A percentile compares a stretch with the other conserved stretches of the same genome.
phyloP scores from a whole-genome alignment of 768 basidiomycete genomes.

The Leccinellum luteum region DNA sequence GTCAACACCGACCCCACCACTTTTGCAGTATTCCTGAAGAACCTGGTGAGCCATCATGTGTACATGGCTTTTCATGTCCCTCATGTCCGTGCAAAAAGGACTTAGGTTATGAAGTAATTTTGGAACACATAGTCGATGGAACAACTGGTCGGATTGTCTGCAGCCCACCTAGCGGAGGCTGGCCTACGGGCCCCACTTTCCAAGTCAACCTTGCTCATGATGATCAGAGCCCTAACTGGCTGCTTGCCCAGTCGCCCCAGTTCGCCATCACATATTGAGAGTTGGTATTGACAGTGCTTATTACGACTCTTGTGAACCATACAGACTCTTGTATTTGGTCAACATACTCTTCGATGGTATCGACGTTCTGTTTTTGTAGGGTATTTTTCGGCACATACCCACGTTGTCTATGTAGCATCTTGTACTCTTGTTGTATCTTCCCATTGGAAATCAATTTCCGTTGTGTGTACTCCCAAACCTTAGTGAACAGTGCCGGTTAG shows the following conservation, averaged over 20 bases:
- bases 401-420: background rate
- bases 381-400: background rate
- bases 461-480: background rate
- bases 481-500: background rate
- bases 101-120: too few relatives aligned
- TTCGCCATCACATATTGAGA: constrained; percentile 57
- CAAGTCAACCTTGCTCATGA: too few relatives aligned
- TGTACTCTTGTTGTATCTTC: background rate
- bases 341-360: too few relatives aligned
- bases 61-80: background rate
- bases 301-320: constrained; percentile 22
- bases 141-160: too few relatives aligned
- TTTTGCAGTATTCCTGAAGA: constrained; percentile 68
- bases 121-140: too few relatives aligned
- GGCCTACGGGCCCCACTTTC: too few relatives aligned
- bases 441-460: background rate
- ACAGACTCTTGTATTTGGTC: background rate
- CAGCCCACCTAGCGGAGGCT: too few relatives aligned
- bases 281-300: too few relatives aligned
- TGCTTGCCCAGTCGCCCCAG: constrained; percentile 58
- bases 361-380: background rate
- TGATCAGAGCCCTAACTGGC: too few relatives aligned
- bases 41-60: constrained; percentile 43
- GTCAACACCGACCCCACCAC: constrained; percentile 65
- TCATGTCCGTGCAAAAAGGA: background rate